Base-by-base conservation (phyloP, 2,329 filamentous ascomycete species). In the Xylaria polymorpha region DNA sequence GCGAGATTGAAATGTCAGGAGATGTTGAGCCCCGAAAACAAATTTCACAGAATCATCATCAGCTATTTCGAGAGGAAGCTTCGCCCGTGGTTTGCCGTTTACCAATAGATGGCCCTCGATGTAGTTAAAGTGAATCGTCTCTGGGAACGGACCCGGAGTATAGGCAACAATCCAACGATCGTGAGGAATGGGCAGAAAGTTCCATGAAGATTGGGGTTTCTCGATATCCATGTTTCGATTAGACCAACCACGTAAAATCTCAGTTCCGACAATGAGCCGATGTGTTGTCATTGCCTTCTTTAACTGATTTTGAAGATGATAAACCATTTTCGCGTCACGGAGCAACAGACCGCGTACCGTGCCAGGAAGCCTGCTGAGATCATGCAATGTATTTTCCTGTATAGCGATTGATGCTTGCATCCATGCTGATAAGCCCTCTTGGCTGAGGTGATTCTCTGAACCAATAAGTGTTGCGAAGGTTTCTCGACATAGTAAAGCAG, bases 1-100 rank as follows among this genome's bases (percentile, higher is more conserved):
- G 0, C 71, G 64, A 0, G 89, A 91, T 0, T 88, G 85, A 35
- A 79, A 86, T 0, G 85, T 86, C 0, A 85, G 79, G 0, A 91
- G 81, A 44, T 83, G 67, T 25, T 62, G 58, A 8, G 62, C 29
- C 2, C 48, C 41, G 7, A 71, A 71, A 84, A 18, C 81, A 76
- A 0, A 87, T 83, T 71, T 90, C 83, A 0, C 91, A 79, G 0
- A 90, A 70, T 67, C 57, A 0, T 83, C 80, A 3, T 85, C 75
- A 20, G 82, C 83, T 51, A 87, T 85, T 1, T 85, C 79, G 0
- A 81, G 74, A 0, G 90, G 89, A 0, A 92, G 81, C 14, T 84
- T 86, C 0, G 81, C 73, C 1, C 80, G 62, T 1, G 81, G 72
- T 60, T 76, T 75, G 15, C 75, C 71, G 61, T 84, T 78, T 0